These are phyloP conservation scores for Chloropicon primus DNA, from an alignment of 139 green algal species.

Conservation along the genomic window DNA sequence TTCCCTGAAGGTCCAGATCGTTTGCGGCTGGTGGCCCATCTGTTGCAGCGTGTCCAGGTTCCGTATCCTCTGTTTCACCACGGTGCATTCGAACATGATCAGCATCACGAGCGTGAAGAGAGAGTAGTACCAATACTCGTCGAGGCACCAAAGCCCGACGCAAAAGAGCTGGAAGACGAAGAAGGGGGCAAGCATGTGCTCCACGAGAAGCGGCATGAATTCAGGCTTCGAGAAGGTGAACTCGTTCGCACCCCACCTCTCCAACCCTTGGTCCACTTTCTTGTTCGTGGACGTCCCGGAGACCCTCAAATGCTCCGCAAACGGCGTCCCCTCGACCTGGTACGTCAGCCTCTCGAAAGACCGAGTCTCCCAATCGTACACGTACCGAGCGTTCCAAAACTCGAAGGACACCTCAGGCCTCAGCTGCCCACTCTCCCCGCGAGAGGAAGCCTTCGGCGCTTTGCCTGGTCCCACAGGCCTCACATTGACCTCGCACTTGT, in stretches of 20 bases:
- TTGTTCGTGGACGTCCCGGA: background rate
- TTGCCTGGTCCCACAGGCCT: background rate
- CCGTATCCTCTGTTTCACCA: conserved; percentile 70
- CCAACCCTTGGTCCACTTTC: conserved; percentile 23
- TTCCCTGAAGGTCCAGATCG: conserved; percentile 27
- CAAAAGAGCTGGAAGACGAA: conserved; percentile 65
- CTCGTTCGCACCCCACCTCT: conserved; percentile 52
- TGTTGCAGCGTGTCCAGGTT: conserved; percentile 74
- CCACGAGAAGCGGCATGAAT: conserved; percentile 58
- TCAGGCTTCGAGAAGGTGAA: conserved; percentile 59
- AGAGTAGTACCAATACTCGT: conserved; percentile 77
- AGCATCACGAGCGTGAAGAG: conserved; percentile 98
- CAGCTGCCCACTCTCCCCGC: no score
- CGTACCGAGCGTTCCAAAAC: conserved; percentile 62
- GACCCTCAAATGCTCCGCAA: conserved; percentile 23
- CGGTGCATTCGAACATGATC: conserved; percentile 92
- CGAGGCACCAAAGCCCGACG: conserved; percentile 1
- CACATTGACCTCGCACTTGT: background rate
- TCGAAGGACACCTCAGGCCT: conserved; percentile 57
- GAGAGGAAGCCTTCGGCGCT: no score
- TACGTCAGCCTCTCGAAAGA: conserved; percentile 58
- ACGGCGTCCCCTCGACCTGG: conserved; percentile 34
- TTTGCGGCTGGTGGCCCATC: conserved; percentile 62
- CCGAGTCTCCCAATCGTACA: conserved; percentile 25
- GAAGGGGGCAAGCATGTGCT: conserved; percentile 93